Evolutionary conservation across 2,329 filamentous ascomycete species (phyloP), one percentile per base, ranked within the genome.

Genomic region (Fusarium sublunatum): DNA sequence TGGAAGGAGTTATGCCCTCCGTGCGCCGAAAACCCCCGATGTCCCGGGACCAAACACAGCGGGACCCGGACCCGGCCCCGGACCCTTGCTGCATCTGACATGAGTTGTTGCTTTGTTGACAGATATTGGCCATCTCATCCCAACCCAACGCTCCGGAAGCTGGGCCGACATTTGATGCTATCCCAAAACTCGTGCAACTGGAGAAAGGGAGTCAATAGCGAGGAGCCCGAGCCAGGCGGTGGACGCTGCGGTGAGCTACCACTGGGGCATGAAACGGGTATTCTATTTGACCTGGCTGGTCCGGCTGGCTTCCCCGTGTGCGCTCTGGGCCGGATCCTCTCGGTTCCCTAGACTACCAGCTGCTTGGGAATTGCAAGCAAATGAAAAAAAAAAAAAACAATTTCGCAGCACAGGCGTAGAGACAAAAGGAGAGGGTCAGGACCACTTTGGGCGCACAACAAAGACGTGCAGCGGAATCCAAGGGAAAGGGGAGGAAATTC

Each of bases 341-440:
- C 54, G 61, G 70, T 58, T 67, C 68, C 68, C 61, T 69, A 57
- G 68, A 58, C 64, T 70, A 70, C 64, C 66, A 57, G 64, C 57
- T 61, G 41, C 60, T 54, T 70, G 67, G 62, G 62, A 64, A 67
- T 67, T 59, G 54, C 44, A 58, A 64, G 34, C 68, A 53, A 63
- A 65, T 63, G 46, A 64, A 42, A 41, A 54, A 44, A 59, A 39
- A 39, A 44, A 53, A 66, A 61, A 57, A 54, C 50, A 64, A 67
- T 67, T 61, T 64, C 26, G 64, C 58, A 46, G 64, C 58, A 46
- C 36, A 43, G 43, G n/a, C 46, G 47, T 25, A 50, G 46, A 52
- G 42, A 56, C 49, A 66, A 64, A 64, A 66, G 36, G 47, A 47
- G 46, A 59, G 60, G 24, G 28, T 34, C 44, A 61, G 60, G 24